Conservation (phyloP, 805 yeast genomes). For the Candida bentonensis region DNA sequence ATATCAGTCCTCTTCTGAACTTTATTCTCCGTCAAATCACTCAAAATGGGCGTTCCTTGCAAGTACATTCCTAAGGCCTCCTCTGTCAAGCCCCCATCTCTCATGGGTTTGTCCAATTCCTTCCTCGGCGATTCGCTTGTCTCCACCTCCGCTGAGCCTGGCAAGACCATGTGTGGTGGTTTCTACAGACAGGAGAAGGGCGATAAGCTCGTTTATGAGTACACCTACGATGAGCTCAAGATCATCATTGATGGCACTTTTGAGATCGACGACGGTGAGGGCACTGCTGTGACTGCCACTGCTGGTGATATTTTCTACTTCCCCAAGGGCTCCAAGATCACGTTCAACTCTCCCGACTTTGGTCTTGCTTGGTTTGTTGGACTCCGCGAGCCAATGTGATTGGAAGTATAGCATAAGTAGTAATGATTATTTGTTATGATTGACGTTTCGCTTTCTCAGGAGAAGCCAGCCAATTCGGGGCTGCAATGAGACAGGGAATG, state of each 20-base stretch:
- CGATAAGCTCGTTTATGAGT: conserved; percentile 51
- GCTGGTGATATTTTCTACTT: conserved; percentile 61
- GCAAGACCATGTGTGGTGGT: conserved; percentile 49
- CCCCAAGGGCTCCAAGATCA: conserved; percentile 53
- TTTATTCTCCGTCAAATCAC: background rate
- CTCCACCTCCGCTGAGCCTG: conserved; percentile 46
- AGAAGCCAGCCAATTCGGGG: no score
- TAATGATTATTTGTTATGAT: no score
- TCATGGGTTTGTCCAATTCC: conserved; percentile 28
- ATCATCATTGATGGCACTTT: conserved; percentile 56
- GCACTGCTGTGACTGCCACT: conserved; percentile 37
- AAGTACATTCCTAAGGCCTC: conserved; percentile 1
- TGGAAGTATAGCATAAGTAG: no score
- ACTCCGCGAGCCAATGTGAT: conserved; percentile 18
- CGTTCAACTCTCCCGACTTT: conserved; percentile 47
- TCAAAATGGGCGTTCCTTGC: conserved; percentile 1
- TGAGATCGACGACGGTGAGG: conserved; percentile 49
- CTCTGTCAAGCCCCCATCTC: background rate
- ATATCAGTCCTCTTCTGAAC: no score
- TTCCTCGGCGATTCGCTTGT: conserved; percentile 43
- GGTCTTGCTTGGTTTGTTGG: conserved; percentile 53
- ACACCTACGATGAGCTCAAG: conserved; percentile 58
- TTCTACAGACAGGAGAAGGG: conserved; percentile 59
- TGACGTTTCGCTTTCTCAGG: no score
- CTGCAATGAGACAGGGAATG: no score